Conservation (phyloP, 176 grass and related monocot species). For the Hsuehochloa calcarea region DNA sequence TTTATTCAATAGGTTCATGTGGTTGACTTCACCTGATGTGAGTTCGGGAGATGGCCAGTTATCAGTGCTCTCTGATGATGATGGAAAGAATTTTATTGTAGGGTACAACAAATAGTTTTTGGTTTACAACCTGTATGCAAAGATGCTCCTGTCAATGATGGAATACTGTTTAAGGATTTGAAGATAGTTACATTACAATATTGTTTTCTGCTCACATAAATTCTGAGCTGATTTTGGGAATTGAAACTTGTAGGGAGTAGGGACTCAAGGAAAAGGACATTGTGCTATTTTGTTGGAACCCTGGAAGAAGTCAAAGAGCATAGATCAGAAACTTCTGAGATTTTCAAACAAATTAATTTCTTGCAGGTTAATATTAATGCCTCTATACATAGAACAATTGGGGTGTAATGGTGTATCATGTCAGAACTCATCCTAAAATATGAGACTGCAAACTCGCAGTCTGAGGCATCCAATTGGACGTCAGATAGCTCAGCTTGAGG, state of each 20-base stretch:
- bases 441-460: not conserved
- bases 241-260: not conserved
- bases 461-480: not conserved
- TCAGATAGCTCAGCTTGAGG: not conserved
- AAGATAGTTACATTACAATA: not conserved
- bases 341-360: slow-evolving; percentile 1
- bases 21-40: slow-evolving; percentile 29
- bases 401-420: not conserved
- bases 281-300: slow-evolving; percentile 10
- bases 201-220: slow-evolving; percentile 21
- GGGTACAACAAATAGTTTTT: not conserved
- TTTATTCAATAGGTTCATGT: slow-evolving; percentile 14
- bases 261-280: not conserved
- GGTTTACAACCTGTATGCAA: not conserved
- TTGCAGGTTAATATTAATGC: not conserved
- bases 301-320: not conserved
- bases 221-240: slow-evolving; percentile 5
- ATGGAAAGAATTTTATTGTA: not conserved
- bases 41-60: not conserved
- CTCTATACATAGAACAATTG: not conserved
- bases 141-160: not conserved
- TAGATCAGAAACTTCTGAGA: slow-evolving; percentile 14
- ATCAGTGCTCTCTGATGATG: not conserved
- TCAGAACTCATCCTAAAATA: slow-evolving; percentile 15
- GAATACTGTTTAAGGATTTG: not conserved